Base-by-base conservation (phyloP, 129 eudicot species). In the Flaveria linearis region DNA sequence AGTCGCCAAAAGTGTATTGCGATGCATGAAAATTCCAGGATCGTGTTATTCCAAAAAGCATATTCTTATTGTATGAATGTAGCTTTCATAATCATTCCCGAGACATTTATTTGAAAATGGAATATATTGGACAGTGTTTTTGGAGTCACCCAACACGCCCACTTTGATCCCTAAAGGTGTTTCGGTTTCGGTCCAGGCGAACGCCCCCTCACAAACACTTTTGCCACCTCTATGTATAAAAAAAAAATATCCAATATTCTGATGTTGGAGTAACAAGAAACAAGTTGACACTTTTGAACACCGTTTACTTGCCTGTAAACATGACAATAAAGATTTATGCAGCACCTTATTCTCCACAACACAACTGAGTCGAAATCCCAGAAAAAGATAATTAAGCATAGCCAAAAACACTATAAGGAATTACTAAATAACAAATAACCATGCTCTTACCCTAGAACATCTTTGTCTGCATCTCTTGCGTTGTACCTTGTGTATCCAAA, bases 331-430 rank as follows among this genome's bases (percentile, higher is more conserved):
- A 73, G 96, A 95, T 76, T 84, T 87, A 71, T 85, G 96, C 16
- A 91, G 99, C 87, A 95, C 96, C 82, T 95, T 95, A 51, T 95
- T 95, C 91, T 95, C 99, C 84, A 95, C 99, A 60, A 95, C 99
- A 69, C 99, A 95, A 46, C 91, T 89, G 80, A 66, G 72, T 66
- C 46, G 20, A 71, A 67, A 73, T 69, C 45, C 63, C 70, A 82
- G 33, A 84, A 17, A 39, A 58, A 62, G 5, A 63, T 65, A 22
- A 81, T 77, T 76, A 63, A 72, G 78, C 10, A 28, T 10, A 36
- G 33, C 22, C 23, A 46, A 30, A 30, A n/a, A 55, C 50, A 72
- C 41, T 67, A 68, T 20, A 74, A 46, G 53, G 49, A 30, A 65
- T 23, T 66, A 42, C 14, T 22, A 65, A 30, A 16, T 46, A 22